Base-by-base conservation (phyloP, 257 asterid species). In the Plectranthus barbatus region DNA sequence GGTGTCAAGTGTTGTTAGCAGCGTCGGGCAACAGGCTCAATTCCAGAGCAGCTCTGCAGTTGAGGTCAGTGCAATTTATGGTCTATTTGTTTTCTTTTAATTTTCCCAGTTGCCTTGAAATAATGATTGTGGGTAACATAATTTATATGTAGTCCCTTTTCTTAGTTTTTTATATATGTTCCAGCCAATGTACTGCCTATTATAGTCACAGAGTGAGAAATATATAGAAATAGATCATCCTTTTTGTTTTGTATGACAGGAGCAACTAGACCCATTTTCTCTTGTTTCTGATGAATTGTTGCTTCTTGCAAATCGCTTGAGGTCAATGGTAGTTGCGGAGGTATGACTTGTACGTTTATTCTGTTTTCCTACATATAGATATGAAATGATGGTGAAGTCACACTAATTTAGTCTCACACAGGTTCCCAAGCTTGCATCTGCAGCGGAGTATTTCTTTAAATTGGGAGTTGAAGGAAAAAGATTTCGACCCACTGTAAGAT, bases 351-450 rank as follows among this genome's bases (percentile, higher is more conserved):
- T 49, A 36, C 73, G 23, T 55, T 29, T 11, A 36, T 39, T 61
- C 62, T 41, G 19, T 56, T 67, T 61, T 70, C 51, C 13, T 18
- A 29, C 49, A 5, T 60, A 33, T 74, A 7, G 39, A 60, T 62
- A 39, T 62, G 67, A 15, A 40, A 67, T 49, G 51, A 49, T 47
- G 54, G 52, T 53, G 46, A 62, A 39, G 40, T 66, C 40, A 49
- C 44, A 60, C 47, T 29, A 46, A 15, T 39, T 71, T 65, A 42
- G 15, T 73, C 47, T 65, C 55, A 31, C 72, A 9, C 76, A 93
- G 99, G 96, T 93, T 14, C 99, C 99, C 57, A 93, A 87, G 81
- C 97, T 93, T 72, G 95, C 96, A 62, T 85, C 99, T 53, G 99
- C 99, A 5, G 95, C 97, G 0, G 99, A 93, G 60, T 90, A 93